A percentile compares a stretch with the other conserved stretches of the same genome.
Conservation (phyloP, 2,329 filamentous ascomycete genomes). For the Fusarium tanahbumbuense region DNA sequence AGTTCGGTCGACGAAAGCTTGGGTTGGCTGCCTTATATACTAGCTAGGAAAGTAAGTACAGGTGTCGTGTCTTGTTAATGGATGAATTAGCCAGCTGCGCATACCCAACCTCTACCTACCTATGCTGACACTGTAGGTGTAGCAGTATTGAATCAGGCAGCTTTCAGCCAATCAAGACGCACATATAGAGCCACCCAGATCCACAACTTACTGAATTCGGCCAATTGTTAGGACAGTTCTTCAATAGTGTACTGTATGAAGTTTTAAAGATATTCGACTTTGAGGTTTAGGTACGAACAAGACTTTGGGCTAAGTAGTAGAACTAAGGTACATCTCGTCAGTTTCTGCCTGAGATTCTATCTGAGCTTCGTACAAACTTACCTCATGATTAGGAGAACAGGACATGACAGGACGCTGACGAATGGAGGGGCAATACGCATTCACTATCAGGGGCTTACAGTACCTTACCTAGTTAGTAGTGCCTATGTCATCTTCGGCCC, state of each 20-base stretch:
- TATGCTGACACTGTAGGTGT: constrained; percentile 26
- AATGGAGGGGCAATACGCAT: constrained; percentile 24
- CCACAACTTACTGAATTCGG: background rate
- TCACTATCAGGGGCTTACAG: constrained; percentile 25
- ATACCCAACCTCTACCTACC: constrained; percentile 1
- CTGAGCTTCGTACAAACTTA: background rate
- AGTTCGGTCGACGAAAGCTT: background rate
- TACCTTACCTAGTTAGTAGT: background rate
- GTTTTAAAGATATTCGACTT: background rate
- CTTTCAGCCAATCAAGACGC: background rate
- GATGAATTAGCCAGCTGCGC: constrained; percentile 1
- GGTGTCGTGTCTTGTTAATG: constrained; percentile 12
- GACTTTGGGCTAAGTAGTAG: background rate
- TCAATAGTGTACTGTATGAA: background rate
- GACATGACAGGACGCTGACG: background rate
- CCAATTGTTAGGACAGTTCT: background rate
- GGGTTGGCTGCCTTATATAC: constrained; percentile 2
- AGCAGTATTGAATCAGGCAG: constrained; percentile 1
- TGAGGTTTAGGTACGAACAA: background rate
- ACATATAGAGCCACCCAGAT: background rate
- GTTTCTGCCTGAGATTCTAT: background rate
- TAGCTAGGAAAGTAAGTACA: constrained; percentile 20
- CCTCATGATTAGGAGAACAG: constrained; percentile 1
- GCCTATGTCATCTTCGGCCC: constrained; percentile 41
- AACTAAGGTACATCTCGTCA: background rate